Conservation (phyloP, 768 basidiomycete species). For the Tulasnella sp. region DNA sequence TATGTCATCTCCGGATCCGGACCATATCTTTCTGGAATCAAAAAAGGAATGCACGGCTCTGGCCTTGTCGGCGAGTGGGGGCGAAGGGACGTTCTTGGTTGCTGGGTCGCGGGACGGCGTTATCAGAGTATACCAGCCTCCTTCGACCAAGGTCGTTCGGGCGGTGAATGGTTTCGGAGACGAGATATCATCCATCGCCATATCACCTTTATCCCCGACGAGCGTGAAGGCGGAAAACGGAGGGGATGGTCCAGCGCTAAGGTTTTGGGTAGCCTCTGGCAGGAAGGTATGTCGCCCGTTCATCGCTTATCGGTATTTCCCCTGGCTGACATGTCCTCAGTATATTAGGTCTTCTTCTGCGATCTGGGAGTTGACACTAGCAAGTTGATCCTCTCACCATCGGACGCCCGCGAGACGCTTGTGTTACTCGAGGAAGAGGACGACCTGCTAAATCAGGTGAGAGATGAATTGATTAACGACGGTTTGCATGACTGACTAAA, state of each 20-base stretch:
- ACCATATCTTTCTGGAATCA: not conserved
- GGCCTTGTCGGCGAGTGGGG: not conserved
- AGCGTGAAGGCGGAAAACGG: slow-evolving; percentile 21
- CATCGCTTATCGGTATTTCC: not conserved
- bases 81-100: not conserved
- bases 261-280: slow-evolving; percentile 61
- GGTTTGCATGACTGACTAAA: not conserved
- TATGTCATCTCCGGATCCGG: not conserved
- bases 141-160: slow-evolving; percentile 51
- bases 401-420: slow-evolving; percentile 44
- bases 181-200: slow-evolving; percentile 58
- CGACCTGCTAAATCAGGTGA: slow-evolving; percentile 55
- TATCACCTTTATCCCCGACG: slow-evolving; percentile 25
- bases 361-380: slow-evolving; percentile 34
- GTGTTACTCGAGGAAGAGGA: slow-evolving; percentile 38
- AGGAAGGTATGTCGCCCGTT: slow-evolving; percentile 38
- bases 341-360: slow-evolving; percentile 35
- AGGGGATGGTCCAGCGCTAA: slow-evolving; percentile 35
- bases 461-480: slow-evolving; percentile 19
- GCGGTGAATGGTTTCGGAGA: slow-evolving; percentile 50
- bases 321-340: not conserved
- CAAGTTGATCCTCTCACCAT: slow-evolving; percentile 47
- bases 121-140: slow-evolving; percentile 55
- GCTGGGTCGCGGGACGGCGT: slow-evolving; percentile 53
- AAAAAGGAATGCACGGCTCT: slow-evolving; percentile 9